Evolutionary conservation across 179 eudicot genomes (phyloP).

Genomic region (Silene coronaria): DNA sequence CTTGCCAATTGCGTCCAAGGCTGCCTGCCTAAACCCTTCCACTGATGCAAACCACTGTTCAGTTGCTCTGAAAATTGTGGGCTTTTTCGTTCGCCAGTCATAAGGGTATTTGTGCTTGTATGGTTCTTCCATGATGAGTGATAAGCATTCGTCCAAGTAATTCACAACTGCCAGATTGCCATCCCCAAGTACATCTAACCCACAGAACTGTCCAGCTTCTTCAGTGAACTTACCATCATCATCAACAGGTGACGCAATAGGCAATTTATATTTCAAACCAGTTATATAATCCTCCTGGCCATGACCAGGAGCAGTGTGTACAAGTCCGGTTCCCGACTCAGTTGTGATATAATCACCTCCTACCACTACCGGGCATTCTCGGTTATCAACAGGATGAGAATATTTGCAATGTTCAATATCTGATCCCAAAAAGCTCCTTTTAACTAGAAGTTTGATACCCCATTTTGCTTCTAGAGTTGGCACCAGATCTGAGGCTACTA

Average conservation of each 20-base stretch:
- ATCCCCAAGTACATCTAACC: constrained; percentile 81
- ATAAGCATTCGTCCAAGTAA: constrained; percentile 59
- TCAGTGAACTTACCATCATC: constrained; percentile 89
- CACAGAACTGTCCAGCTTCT: constrained; percentile 87
- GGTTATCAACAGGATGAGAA: constrained; percentile 66
- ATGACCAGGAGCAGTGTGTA: constrained; percentile 99
- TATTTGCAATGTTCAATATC: constrained; percentile 89
- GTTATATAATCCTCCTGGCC: constrained; percentile 96
- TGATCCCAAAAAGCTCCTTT: constrained; percentile 58
- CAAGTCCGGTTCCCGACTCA: constrained; percentile 97
- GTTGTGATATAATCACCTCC: constrained; percentile 99
- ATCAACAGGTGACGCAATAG: constrained; percentile 82
- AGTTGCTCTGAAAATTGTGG: constrained; percentile 95
- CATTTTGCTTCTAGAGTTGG: constrained; percentile 79
- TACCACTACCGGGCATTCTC: constrained; percentile 85
- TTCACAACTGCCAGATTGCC: constrained; percentile 82
- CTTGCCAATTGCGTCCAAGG: constrained; percentile 72
- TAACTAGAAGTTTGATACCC: constrained; percentile 68
- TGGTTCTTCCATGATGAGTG: constrained; percentile 80
- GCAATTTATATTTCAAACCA: constrained; percentile 86
- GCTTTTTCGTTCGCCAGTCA: constrained; percentile 99
- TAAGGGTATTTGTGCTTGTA: constrained; percentile 96
- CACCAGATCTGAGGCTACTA: constrained; percentile 83
- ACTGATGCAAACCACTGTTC: constrained; percentile 99
- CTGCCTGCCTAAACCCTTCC: constrained; percentile 84